Conservation (phyloP, 2,329 filamentous ascomycete species). For the Dothidotthia symphoricarpi region DNA sequence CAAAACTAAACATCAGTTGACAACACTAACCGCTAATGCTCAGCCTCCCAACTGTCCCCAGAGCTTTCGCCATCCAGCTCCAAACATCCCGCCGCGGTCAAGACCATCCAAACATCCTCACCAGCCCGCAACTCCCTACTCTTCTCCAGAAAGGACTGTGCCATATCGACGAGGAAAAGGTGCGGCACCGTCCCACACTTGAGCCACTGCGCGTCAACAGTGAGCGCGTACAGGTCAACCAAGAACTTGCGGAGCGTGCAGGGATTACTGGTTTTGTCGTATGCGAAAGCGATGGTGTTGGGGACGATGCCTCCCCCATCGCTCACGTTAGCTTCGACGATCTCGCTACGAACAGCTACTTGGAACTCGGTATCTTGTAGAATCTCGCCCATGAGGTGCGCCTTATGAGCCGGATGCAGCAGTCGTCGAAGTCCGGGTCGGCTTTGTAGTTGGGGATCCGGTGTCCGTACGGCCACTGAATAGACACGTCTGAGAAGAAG, state of each 20-base stretch:
- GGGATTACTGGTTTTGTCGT: conserved; percentile 1
- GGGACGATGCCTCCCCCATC: neutral
- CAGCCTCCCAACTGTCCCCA: too few relatives aligned
- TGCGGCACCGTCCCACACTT: neutral
- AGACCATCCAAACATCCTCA: neutral
- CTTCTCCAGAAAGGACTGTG: neutral
- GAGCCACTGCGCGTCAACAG: neutral
- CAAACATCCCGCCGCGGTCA: neutral
- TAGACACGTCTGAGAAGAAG: conserved; percentile 3
- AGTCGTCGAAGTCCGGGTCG: neutral
- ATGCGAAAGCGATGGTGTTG: conserved; percentile 1
- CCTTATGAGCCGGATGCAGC: conserved; percentile 2
- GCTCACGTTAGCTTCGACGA: neutral
- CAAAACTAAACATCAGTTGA: conserved; percentile 39
- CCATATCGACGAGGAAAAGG: conserved; percentile 3
- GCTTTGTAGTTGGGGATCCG: neutral
- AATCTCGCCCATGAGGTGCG: conserved; percentile 1
- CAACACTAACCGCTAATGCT: too few relatives aligned
- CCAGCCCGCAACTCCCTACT: neutral
- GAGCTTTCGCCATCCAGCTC: too few relatives aligned
- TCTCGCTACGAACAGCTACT: neutral
- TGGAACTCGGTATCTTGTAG: neutral
- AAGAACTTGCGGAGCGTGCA: conserved; percentile 1
- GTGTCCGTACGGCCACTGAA: conserved; percentile 4
- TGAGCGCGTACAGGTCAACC: conserved; percentile 1